These are phyloP conservation scores for Hortiboletus flavorubellus DNA, from an alignment of 768 basidiomycete genomes.

Conservation along the genomic window DNA sequence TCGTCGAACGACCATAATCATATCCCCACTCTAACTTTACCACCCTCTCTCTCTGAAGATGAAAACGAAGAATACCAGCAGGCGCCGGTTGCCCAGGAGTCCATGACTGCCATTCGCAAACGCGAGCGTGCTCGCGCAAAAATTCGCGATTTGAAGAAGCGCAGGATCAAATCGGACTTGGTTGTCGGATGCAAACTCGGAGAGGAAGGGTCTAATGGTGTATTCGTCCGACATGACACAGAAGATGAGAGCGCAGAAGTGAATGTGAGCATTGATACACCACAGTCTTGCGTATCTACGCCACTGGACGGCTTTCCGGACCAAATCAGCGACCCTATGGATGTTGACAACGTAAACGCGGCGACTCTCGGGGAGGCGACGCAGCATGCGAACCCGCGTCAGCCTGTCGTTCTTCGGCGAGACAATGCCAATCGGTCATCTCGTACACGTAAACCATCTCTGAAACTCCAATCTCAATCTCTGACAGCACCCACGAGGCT, in stretches of 20 bases:
- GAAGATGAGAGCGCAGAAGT: conserved; percentile 62
- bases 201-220: conserved; percentile 35
- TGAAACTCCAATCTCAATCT: conserved; percentile 28
- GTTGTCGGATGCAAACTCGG: conserved; percentile 32
- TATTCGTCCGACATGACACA: conserved; percentile 53
- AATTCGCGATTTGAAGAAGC: conserved; percentile 54
- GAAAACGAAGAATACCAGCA: conserved; percentile 22
- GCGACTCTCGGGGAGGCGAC: neutral
- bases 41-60: conserved; percentile 33
- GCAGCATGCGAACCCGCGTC: conserved; percentile 1
- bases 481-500: conserved; percentile 8
- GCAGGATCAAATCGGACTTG: conserved; percentile 38
- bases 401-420: conserved; percentile 2
- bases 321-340: conserved; percentile 9
- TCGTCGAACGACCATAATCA: conserved; percentile 24
- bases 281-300: conserved; percentile 23
- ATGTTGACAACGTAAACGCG: conserved; percentile 11
- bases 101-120: conserved; percentile 19
- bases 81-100: conserved; percentile 16
- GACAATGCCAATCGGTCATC: conserved; percentile 12
- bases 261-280: conserved; percentile 44
- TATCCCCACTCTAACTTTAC: conserved; percentile 19
- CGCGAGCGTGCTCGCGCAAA: conserved; percentile 49
- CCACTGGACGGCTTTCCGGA: conserved; percentile 10
- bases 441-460: conserved; percentile 31